Evolutionary conservation across 768 basidiomycete species (phyloP), one percentile per base, ranked within the genome.

Genomic region (Boletus sensibilis): DNA sequence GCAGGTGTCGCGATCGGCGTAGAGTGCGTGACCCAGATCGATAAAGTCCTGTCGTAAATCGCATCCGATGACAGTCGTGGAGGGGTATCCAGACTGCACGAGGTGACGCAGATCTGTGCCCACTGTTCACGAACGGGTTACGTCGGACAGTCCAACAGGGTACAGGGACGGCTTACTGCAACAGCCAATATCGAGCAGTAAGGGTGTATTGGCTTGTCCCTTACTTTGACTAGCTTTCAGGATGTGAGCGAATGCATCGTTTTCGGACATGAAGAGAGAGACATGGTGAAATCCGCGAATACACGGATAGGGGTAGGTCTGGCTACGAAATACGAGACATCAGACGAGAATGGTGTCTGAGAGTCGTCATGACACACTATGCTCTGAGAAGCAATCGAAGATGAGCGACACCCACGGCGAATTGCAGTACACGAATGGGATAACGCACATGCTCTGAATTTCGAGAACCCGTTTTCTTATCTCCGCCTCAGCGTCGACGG

Each of bases 131-230:
- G 4, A 41, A 14, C 1, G 23, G 2, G 33, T 52, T 33, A 41
- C 29, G 1, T n/a, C 35, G 5, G 37, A n/a, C 18, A 1, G 23
- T 21, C 20, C 13, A 11, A 37, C 9, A 46, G n/a, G 21, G 29
- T 11, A 25, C 13, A 25, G 34, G 33, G 9, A 20, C n/a, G 23
- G 51, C 55, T 16, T 11, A 57, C 52, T 53, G 39, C 56, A 51
- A 23, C 56, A 60, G 5, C 59, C 58, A 7, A 56, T 25, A 14
- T 56, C 54, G 14, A 56, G 54, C 18, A 57, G 31, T 2, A 59
- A 4, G 4, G 35, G 52, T n/a, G 39, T 18, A 2, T 38, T 38
- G 35, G 10, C 11, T 29, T 37, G 25, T 31, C 18, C 21, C 11
- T 29, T 23, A 25, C 18, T 23, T 51, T 52, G 52, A 34, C n/a